Evolutionary conservation across 2,329 filamentous ascomycete genomes (phyloP).

Genomic region (Sporothrix euskadiensis): DNA sequence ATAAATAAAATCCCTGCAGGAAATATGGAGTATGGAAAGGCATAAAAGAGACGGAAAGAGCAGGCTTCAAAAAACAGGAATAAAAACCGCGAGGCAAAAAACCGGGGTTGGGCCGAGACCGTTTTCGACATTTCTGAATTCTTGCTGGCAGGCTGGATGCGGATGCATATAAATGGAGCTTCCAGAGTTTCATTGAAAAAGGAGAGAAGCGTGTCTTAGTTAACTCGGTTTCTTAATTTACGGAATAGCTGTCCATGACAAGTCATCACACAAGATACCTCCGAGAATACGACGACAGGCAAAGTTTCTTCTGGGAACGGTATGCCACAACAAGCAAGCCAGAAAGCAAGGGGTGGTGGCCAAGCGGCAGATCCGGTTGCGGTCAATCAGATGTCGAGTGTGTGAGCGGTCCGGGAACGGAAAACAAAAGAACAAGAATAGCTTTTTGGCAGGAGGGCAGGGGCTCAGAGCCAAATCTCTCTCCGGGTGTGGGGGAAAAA

Average conservation of each 20-base stretch:
- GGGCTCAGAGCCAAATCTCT: not conserved
- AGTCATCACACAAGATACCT: not conserved
- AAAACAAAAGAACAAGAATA: not conserved
- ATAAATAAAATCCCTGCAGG: not conserved
- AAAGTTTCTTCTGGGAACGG: not conserved
- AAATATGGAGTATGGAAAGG: not conserved
- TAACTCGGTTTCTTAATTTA: not conserved
- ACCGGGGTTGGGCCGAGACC: not conserved
- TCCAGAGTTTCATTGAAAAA: not conserved
- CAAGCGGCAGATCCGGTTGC: slow-evolving; percentile 10
- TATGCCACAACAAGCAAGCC: not conserved
- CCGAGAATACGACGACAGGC: not conserved
- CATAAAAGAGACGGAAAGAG: not conserved
- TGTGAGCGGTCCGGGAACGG: not conserved
- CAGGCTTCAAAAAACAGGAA: slow-evolving; percentile 9
- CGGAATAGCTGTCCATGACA: not conserved
- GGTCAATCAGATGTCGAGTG: not conserved
- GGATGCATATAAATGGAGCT: not conserved
- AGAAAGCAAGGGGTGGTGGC: slow-evolving; percentile 13
- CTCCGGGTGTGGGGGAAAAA: too few species aligned
- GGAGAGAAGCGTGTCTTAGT: not conserved
- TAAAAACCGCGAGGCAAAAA: slow-evolving; percentile 6
- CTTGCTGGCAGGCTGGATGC: not conserved
- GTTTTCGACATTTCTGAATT: not conserved
- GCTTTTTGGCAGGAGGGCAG: not conserved